Evolutionary conservation across 2,329 filamentous ascomycete genomes (phyloP), one percentile per base, ranked within the genome.

Genomic region (Verticillium dahliae): DNA sequence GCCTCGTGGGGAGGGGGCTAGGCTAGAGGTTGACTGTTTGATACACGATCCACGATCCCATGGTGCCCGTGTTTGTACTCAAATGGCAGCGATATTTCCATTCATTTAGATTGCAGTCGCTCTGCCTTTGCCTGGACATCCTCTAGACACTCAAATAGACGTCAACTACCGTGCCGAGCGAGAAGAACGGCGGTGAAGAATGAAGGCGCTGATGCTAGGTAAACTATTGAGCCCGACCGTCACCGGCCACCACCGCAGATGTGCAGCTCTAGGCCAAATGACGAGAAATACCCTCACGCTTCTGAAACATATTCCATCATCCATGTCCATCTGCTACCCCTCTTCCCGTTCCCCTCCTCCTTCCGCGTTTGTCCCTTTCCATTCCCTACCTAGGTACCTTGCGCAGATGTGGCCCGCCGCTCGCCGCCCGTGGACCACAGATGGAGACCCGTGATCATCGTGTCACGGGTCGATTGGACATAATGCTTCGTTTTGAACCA

Each of bases 381-480:
- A 33, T 35, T 33, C 54, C 54, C 15, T 27, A 27, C 27, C 27
- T 27, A 22, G 18, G 18, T 22, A 22, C 18, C 18, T 22, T 22
- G 4, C 27, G 27, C 27, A 27, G 27, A 27, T 27, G 27, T 22
- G 31, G 15, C 27, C 54, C 54, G 33, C 34, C 54, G 27, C 13
- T 14, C 31, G 54, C 33, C 27, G 27, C 15, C 18, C 27, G 18
- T 33, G 18, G 27, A 27, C 50, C 50, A 22, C 27, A 34, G 27
- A 35, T 33, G 58, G 41, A 37, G 41, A 37, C 58, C 37, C 58
- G 58, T 59, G 58, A 59, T 59, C 41, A 27, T 52, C 58, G 58
- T 59, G 58, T 59, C 58, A 45, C 33, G 27, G 58, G 58, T 33
- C 58, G 31, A 59, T 59, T 59, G 58, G 58, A 45, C 58, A 3